Evolutionary conservation across 163 green algal species (phyloP).

Genomic region (Volvox carteri): DNA sequence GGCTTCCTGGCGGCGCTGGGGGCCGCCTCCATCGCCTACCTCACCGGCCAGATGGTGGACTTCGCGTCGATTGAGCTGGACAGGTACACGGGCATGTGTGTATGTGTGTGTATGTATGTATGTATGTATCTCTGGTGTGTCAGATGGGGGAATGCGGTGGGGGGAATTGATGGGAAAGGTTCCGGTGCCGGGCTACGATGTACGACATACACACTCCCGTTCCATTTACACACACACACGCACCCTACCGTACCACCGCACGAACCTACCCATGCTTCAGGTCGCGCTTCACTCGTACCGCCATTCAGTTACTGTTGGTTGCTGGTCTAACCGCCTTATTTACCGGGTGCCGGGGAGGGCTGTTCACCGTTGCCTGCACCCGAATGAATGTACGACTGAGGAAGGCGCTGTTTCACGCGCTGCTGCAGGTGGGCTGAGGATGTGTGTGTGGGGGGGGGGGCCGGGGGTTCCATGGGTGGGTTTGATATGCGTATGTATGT

Average conservation of each 20-base stretch:
- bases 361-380: slow-evolving; percentile 86
- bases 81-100: slow-evolving; percentile 40
- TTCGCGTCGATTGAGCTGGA: slow-evolving; percentile 85
- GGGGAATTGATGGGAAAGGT: too few species aligned
- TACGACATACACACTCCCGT: too few species aligned
- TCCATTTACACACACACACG: too few species aligned
- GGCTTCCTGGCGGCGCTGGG: slow-evolving; percentile 80
- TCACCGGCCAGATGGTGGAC: slow-evolving; percentile 88
- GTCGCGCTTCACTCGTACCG: slow-evolving; percentile 70
- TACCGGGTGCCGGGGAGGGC: slow-evolving; percentile 76
- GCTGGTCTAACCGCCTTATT: slow-evolving; percentile 76
- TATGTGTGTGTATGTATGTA: too few species aligned
- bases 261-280: slow-evolving; percentile 19
- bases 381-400: slow-evolving; percentile 89
- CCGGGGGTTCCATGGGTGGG: not conserved
- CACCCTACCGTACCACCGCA: too few species aligned
- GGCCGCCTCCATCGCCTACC: slow-evolving; percentile 83
- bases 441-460: not conserved
- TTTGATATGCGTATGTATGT: not conserved
- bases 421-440: slow-evolving; percentile 63
- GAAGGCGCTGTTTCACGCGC: slow-evolving; percentile 76
- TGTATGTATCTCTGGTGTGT: too few species aligned
- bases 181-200: too few species aligned
- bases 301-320: slow-evolving; percentile 74
- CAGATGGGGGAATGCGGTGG: too few species aligned